phyloP scores from a whole-genome alignment of 140 eudicot genomes.

The Bidens hawaiensis region DNA sequence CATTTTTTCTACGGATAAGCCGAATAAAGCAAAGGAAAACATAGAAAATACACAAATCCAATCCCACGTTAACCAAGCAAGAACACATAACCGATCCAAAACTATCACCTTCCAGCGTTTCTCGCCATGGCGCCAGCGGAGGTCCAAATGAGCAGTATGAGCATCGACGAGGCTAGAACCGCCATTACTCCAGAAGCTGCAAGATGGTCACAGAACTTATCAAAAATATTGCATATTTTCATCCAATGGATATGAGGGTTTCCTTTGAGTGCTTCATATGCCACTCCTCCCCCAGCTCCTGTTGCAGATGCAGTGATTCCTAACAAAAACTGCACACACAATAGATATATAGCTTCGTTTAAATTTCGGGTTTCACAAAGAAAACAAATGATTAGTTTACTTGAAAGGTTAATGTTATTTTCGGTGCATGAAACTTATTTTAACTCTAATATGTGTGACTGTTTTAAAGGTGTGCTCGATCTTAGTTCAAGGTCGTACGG shows the following conservation, averaged over 20 bases:
- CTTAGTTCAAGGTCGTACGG: slow-evolving; percentile 32
- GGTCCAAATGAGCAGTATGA: slow-evolving; percentile 8
- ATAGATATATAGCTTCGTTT: no score
- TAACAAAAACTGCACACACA: slow-evolving; percentile 44
- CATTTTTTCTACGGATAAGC: no score
- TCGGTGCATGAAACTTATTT: no score
- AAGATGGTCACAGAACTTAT: slow-evolving; percentile 46
- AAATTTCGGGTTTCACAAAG: no score
- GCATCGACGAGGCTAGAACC: slow-evolving; percentile 22
- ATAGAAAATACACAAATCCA: no score
- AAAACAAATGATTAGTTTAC: no score
- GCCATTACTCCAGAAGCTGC: slow-evolving; percentile 34
- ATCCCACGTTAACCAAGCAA: no score
- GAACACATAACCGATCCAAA: background rate
- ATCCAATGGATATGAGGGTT: slow-evolving; percentile 41
- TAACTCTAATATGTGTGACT: no score
- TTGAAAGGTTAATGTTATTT: no score
- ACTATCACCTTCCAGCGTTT: background rate
- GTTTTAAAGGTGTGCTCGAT: no score
- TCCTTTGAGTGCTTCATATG: slow-evolving; percentile 55
- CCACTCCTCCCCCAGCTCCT: slow-evolving; percentile 64
- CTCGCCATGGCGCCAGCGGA: background rate
- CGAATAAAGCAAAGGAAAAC: no score
- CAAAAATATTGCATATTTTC: slow-evolving; percentile 44
- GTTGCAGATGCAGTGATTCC: slow-evolving; percentile 58